phyloP scores from a whole-genome alignment of 305 asterid species.

The Salvia sclarea region DNA sequence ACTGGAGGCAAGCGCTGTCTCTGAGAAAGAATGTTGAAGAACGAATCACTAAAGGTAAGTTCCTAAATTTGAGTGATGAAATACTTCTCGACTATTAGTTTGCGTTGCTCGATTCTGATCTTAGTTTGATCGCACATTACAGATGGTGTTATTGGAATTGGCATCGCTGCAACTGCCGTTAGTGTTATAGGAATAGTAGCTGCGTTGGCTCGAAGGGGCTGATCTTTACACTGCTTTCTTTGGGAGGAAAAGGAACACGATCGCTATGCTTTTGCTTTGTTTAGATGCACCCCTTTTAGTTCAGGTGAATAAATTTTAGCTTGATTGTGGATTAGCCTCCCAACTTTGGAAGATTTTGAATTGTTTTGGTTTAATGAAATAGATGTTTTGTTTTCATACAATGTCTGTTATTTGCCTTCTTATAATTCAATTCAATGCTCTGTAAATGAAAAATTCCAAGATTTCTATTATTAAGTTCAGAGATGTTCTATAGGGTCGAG shows the following conservation, averaged over 20 bases:
- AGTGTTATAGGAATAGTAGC: slow-evolving; percentile 61
- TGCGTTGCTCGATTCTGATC: neutral
- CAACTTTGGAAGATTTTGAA: slow-evolving; percentile 2
- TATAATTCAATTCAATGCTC: neutral
- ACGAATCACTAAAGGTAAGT: slow-evolving; percentile 58
- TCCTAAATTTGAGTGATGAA: neutral
- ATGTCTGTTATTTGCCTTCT: neutral
- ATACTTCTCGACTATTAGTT: neutral
- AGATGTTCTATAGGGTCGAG: neutral
- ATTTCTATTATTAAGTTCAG: too few species aligned
- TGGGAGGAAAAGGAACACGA: neutral
- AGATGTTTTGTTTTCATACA: neutral
- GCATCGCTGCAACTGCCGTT: slow-evolving; percentile 53
- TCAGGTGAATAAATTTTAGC: slow-evolving; percentile 21
- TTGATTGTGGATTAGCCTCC: neutral
- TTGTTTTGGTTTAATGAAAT: slow-evolving; percentile 17
- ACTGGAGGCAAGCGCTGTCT: slow-evolving; percentile 76
- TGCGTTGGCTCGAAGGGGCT: slow-evolving; percentile 55
- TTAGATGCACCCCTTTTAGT: slow-evolving; percentile 2
- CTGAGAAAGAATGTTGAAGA: slow-evolving; percentile 67
- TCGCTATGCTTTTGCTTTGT: neutral
- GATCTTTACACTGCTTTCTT: slow-evolving; percentile 15
- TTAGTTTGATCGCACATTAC: slow-evolving; percentile 26
- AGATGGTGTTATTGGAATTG: slow-evolving; percentile 85
- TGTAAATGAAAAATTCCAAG: neutral